phyloP scores from a whole-genome alignment of 139 green algal species.

The Yamagishiella unicocca region DNA sequence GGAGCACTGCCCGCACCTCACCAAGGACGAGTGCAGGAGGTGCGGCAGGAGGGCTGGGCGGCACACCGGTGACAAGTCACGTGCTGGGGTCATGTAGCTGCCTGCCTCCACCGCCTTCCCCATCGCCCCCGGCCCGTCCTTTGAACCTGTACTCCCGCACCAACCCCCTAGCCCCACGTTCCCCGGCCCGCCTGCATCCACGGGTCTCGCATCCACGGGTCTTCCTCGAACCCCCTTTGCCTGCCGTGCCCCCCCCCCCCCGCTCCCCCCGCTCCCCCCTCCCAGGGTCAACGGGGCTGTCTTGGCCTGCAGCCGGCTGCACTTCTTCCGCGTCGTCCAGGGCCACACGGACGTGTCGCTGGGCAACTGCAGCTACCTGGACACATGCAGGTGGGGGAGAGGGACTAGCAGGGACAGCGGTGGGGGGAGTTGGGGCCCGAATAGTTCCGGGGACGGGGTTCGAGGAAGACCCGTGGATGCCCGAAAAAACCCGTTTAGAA shows the following conservation, averaged over 20 bases:
- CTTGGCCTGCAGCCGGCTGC: constrained; percentile 58
- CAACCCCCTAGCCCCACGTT: not conserved
- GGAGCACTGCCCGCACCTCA: constrained; percentile 84
- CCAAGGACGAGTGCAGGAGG: constrained; percentile 84
- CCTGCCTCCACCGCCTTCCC: no score
- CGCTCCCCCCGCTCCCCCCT: not conserved
- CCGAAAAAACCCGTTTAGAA: no score
- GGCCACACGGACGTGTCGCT: constrained; percentile 80
- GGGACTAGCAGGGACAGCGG: no score
- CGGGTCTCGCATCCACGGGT: not conserved
- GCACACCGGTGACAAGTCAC: not conserved
- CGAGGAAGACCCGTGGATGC: no score
- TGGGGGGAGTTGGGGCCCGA: not conserved
- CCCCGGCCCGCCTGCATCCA: not conserved
- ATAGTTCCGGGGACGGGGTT: no score
- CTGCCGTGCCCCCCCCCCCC: not conserved
- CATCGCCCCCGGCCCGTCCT: no score
- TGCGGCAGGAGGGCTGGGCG: not conserved
- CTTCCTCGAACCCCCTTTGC: not conserved
- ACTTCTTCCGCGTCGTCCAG: constrained; percentile 72
- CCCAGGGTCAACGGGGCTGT: constrained; percentile 44
- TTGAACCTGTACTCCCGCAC: not conserved
- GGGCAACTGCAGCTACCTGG: constrained; percentile 91
- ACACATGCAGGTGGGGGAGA: constrained; percentile 78
- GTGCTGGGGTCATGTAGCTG: no score